Base-by-base conservation (phyloP, 2,329 filamentous ascomycete genomes). In the Epichloe amarillans region DNA sequence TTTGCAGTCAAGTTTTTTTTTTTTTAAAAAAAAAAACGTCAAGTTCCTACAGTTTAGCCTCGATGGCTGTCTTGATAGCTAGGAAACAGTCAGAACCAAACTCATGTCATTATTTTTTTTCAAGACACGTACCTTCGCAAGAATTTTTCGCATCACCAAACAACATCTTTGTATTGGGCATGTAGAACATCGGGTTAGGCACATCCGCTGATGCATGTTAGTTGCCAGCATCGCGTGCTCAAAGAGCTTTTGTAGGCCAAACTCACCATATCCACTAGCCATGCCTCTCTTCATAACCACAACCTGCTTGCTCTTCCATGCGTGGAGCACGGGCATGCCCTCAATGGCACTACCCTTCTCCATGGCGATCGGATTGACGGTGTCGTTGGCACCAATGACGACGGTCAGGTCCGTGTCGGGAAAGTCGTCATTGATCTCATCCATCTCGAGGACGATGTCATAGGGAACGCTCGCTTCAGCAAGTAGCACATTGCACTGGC, bases 361-460 rank as follows among this genome's bases (percentile, higher is more conserved):
- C 56, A 95, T 70, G 0, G 89, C 88, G 59, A 91, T 91, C 0
- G 89, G 89, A 61, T 95, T 95, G 38, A 95, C 89, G 0, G 89
- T 95, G 60, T 95, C 89, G 59, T 95, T 95, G 8, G 89, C 89
- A 3, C 89, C 89, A 61, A 95, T 95, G 0, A 95, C 88, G 3
- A 95, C 77, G 0, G 87, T 89, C 10, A 95, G 73, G 60, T 95
- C 89, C 0, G 89, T 94, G 30, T 93, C 85, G 6, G 75, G 67
- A 64, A 95, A 95, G 61, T 95, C 88, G 55, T 94, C 88, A 65
- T 95, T 95, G 69, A 95, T 94, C 71, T 95, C 89, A 59, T 95
- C 89, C 88, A 95, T 95, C 69, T 95, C 88, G 44, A 94, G 75
- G 30, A 95, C 88, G 51, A 95, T 91, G 59, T 95, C 89, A 61